Evolutionary conservation across 75 land plant genomes (phyloP).

Genomic region (Ceratopteris richardii): DNA sequence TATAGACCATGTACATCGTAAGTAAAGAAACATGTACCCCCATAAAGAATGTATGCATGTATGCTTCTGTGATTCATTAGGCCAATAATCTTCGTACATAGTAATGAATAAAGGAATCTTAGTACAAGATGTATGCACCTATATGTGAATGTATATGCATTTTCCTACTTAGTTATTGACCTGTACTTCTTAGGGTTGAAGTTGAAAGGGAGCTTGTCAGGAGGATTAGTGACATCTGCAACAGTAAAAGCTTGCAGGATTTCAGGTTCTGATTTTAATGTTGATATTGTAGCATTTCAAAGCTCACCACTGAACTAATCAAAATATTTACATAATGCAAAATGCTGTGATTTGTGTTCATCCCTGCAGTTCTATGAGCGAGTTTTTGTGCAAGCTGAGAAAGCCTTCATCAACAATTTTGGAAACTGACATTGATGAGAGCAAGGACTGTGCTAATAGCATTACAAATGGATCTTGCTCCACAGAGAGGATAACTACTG

Average conservation of each 20-base stretch:
- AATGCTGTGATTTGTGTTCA: no score
- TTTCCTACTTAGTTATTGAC: no score
- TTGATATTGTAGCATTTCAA: not conserved
- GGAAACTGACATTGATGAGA: not conserved
- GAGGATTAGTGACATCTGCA: not conserved
- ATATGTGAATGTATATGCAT: no score
- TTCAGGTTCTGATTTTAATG: not conserved
- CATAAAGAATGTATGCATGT: no score
- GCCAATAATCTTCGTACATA: no score
- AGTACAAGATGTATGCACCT: no score
- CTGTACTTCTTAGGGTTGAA: slow-evolving; percentile 6
- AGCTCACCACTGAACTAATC: not conserved
- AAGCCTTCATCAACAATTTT: not conserved
- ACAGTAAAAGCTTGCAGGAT: not conserved
- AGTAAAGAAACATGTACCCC: no score
- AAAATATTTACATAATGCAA: not conserved
- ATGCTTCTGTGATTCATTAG: no score
- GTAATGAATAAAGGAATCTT: no score
- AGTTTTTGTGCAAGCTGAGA: not conserved
- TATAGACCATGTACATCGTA: no score
- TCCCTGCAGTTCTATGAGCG: not conserved
- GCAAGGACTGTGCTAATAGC: not conserved
- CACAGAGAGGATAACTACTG: slow-evolving; percentile 4
- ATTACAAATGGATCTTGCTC: not conserved
- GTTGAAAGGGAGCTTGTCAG: slow-evolving; percentile 7